A percentile compares a stretch with the other conserved stretches of the same genome.
Conservation (phyloP, 2,329 filamentous ascomycete species). For the Colletotrichum tofieldiae region DNA sequence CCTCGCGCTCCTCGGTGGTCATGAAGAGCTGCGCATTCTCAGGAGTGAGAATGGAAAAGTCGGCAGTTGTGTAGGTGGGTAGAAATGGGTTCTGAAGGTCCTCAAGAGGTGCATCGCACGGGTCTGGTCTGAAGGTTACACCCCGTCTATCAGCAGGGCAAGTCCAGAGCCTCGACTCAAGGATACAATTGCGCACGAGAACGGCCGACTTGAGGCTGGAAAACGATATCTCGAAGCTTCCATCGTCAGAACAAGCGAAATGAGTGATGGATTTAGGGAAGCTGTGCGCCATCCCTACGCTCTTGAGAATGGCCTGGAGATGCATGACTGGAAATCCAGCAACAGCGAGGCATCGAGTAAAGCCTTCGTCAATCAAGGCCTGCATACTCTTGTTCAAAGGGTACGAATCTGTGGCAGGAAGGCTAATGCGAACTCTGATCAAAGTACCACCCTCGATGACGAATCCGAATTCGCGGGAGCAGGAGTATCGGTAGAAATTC, state of each 20-base stretch:
- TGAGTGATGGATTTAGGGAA: slow-evolving; percentile 27
- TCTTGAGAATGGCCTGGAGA: slow-evolving; percentile 10
- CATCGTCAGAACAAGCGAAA: slow-evolving; percentile 25
- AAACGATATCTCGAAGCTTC: slow-evolving; percentile 32
- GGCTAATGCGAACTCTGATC: neutral
- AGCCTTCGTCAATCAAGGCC: slow-evolving; percentile 9
- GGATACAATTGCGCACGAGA: slow-evolving; percentile 21
- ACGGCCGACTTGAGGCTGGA: slow-evolving; percentile 25
- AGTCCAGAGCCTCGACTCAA: slow-evolving; percentile 7
- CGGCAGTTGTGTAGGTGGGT: neutral
- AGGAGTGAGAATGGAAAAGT: slow-evolving; percentile 7
- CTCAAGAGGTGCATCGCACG: slow-evolving; percentile 23
- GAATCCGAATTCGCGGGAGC: slow-evolving; percentile 36
- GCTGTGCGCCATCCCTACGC: slow-evolving; percentile 16
- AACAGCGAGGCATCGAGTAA: slow-evolving; percentile 32
- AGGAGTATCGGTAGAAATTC: slow-evolving; percentile 6
- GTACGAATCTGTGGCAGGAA: slow-evolving; percentile 33
- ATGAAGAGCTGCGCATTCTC: slow-evolving; percentile 18
- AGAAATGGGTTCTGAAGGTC: slow-evolving; percentile 17
- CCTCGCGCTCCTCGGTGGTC: slow-evolving; percentile 10
- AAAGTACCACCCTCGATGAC: neutral
- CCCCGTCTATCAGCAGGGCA: neutral
- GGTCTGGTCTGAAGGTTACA: slow-evolving; percentile 19
- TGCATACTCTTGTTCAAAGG: slow-evolving; percentile 7
- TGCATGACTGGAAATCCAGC: slow-evolving; percentile 30